Base-by-base conservation (phyloP, 1,139 yeast species). In the Saccharomyces hybrid region DNA sequence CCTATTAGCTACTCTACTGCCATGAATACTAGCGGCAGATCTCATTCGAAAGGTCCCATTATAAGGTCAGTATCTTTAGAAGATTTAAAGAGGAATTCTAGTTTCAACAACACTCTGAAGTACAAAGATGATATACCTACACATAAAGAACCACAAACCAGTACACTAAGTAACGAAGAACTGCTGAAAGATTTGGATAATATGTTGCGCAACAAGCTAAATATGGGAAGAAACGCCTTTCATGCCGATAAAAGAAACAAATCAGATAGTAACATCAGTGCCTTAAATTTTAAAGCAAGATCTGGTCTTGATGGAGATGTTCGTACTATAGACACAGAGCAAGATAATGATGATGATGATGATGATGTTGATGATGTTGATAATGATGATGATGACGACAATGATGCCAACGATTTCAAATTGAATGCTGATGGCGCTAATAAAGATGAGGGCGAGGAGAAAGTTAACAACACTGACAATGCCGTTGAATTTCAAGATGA, bases 121-220 rank as follows among this genome's bases (percentile, higher is more conserved):
- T 38, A 16, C 25, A 38, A 16, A 38, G 44, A 38, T 16, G 44
- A 38, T 8, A 2, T 38, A 5, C 5, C 44, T 4, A 0, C 44
- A 16, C 44, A 16, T 16, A 38, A 38, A 20, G 44, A 38, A 38
- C 44, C 44, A 11, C 23, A 16, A 16, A 5, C 11, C 3, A 13
- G 44, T 5, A 4, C 44, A 38, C 1, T 38, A 8, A 20, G 44
- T 13, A 38, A 38, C 11, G 44, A 38, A 20, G 44, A 38, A 38
- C 25, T 38, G 13, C 44, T 38, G 11, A 38, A 38, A 16, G 69
- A 65, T 54, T 51, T 65, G 38, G 67, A 65, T 48, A 57, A 57
- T 29, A 58, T 63, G 44, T 51, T 66, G 27, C 55, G 62, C 34
- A 59, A 56, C 20, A 66, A 64, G 47, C 53, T 64, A 27, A 62